Base-by-base conservation (phyloP, 257 asterid species). In the Echium plantagineum region DNA sequence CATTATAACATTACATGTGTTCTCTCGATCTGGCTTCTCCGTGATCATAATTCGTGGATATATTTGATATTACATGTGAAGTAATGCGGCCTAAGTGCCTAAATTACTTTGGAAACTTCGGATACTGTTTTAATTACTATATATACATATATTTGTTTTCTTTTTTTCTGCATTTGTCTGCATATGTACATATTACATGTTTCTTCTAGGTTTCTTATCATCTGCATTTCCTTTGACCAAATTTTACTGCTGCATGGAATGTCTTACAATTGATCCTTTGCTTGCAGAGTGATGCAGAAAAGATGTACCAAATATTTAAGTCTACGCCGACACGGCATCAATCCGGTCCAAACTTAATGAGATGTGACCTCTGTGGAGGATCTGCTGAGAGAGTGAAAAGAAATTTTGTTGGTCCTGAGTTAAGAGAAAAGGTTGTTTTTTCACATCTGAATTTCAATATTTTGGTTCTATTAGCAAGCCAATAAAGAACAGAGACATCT, bases 301-400 rank as follows among this genome's bases (percentile, higher is more conserved):
- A 76, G 83, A 81, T 93, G 87, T 93, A 83, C 73, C 76, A 76
- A 65, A 82, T 80, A 60, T 67, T 93, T 68, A 86, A 65, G 77
- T 63, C 89, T 13, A 17, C 78, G 48, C 75, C 74, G 63, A 55
- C 63, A 70, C 89, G 83, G 38, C 77, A 66, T 72, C 73, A 61
- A 10, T 71, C 80, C 61, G 80, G 74, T 61, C 59, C 82, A 64
- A 77, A 72, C 66, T 69, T 85, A 20, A 62, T 78, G 79, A 83
- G 94, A 73, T 93, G 98, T 80, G 94, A 95, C 56, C 77, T 84
- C 70, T 93, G 98, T 72, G 95, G 98, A 57, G 89, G 90, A 70
- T 77, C 82, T 38, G n/a, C 94, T 70, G 63, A 62, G 31, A 63
- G 42, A 57, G 74, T 62, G 21, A 75, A 79, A 67, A 80, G 66